Percentiles rank a stretch among this genome's conserved stretches.
phyloP scores from a whole-genome alignment of 495 filamentous ascomycete genomes.

The Stereocaulon alpinum region DNA sequence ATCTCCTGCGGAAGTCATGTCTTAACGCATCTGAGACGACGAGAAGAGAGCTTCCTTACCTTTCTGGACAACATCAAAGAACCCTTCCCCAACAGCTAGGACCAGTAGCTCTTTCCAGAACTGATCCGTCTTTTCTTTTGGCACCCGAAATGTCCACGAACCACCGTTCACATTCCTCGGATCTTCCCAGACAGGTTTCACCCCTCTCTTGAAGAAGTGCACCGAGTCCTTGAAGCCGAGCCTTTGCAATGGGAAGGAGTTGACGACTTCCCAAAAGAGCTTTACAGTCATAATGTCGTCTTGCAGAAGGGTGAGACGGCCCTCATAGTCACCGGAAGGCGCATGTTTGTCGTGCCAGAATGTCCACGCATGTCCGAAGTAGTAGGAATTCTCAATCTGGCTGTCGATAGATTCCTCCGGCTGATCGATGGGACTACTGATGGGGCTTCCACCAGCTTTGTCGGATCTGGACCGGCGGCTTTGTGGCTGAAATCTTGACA shows the following conservation, averaged over 20 bases:
- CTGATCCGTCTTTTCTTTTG: constrained; percentile 31
- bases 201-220: constrained; percentile 80
- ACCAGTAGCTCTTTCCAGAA: constrained; percentile 74
- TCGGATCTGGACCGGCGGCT: no score
- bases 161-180: constrained; percentile 70
- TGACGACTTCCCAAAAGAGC: constrained; percentile 82
- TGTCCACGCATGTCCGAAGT: constrained; percentile 33
- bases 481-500: background rate
- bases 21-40: background rate
- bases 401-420: background rate
- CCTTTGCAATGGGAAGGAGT: constrained; percentile 70
- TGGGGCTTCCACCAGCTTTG: background rate
- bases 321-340: constrained; percentile 41
- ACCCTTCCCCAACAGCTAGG: constrained; percentile 73
- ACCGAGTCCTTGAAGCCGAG: constrained; percentile 73
- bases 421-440: background rate
- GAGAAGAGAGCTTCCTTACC: constrained; percentile 35
- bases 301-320: constrained; percentile 55
- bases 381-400: background rate
- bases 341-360: constrained; percentile 49
- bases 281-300: constrained; percentile 62
- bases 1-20: constrained; percentile 44
- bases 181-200: constrained; percentile 86
- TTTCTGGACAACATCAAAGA: constrained; percentile 64
- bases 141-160: constrained; percentile 78